Conservation (phyloP, 2,329 filamentous ascomycete species). For the Coniella vitis region DNA sequence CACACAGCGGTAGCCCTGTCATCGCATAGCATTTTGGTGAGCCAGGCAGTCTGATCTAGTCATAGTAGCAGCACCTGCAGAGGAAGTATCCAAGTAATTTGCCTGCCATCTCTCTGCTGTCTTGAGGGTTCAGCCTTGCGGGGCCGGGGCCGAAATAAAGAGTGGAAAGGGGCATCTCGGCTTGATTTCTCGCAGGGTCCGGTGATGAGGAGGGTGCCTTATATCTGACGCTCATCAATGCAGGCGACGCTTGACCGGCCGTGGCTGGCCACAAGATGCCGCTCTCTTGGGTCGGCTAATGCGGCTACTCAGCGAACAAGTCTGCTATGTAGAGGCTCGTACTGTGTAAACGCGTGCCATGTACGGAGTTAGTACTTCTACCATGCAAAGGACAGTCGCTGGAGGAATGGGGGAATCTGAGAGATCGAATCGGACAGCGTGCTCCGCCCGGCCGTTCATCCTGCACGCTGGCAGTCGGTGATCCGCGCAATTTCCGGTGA, state of each 20-base stretch:
- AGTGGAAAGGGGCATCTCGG: neutral
- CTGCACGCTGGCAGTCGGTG: neutral
- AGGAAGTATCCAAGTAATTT: neutral
- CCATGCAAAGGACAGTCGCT: no score
- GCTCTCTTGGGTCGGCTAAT: neutral
- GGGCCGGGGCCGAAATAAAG: neutral
- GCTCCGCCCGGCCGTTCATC: neutral
- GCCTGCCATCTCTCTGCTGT: neutral
- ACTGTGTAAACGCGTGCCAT: no score
- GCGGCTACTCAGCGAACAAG: neutral
- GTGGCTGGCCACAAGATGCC: neutral
- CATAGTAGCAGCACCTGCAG: no score
- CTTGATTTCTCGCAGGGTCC: neutral
- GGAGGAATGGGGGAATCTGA: no score
- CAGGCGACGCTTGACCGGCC: no score
- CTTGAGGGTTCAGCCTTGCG: neutral
- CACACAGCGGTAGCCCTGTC: conserved; percentile 2
- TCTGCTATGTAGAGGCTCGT: no score
- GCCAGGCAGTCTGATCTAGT: neutral
- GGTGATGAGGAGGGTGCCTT: neutral
- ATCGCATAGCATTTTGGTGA: neutral
- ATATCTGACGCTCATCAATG: neutral
- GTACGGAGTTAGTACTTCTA: no score
- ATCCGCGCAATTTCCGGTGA: conserved; percentile 6
- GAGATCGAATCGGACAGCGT: no score